Percentiles rank a stretch among this genome's conserved stretches.
These are phyloP conservation scores for Avena atlantica DNA, from an alignment of 176 grass and related monocot genomes.

Conservation along the genomic window DNA sequence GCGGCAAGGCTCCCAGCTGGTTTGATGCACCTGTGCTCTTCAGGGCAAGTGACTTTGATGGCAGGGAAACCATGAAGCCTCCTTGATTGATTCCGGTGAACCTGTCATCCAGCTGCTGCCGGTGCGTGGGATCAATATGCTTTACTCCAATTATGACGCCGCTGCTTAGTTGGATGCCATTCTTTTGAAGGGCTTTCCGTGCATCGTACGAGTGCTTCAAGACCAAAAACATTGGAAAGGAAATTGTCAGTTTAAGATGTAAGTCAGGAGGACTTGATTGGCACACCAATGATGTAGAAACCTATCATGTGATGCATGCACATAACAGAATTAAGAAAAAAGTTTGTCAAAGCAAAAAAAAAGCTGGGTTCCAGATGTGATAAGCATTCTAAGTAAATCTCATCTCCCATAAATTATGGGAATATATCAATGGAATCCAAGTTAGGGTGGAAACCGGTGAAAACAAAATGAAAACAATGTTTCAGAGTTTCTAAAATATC, in stretches of 20 bases:
- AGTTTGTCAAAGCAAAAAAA: background rate
- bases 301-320: background rate
- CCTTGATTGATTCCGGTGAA: slow-evolving; percentile 55
- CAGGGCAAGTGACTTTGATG: slow-evolving; percentile 45
- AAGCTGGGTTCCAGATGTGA: background rate
- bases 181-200: slow-evolving; percentile 83
- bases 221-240: slow-evolving; percentile 11
- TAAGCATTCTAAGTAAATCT: background rate
- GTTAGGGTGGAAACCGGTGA: background rate
- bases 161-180: slow-evolving; percentile 72
- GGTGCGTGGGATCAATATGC: slow-evolving; percentile 69
- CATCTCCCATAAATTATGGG: background rate
- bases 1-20: slow-evolving; percentile 55
- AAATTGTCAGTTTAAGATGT: slow-evolving; percentile 30
- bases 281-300: background rate
- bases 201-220: slow-evolving; percentile 72
- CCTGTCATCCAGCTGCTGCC: slow-evolving; percentile 63
- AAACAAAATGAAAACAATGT: background rate
- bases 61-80: slow-evolving; percentile 78
- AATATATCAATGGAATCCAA: background rate
- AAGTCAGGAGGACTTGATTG: background rate
- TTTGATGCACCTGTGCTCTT: slow-evolving; percentile 46
- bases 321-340: background rate
- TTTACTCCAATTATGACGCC: slow-evolving; percentile 90
- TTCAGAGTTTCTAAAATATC: background rate